Evolutionary conservation across 2,329 filamentous ascomycete genomes (phyloP).

Genomic region (Hypoxylon sp.): DNA sequence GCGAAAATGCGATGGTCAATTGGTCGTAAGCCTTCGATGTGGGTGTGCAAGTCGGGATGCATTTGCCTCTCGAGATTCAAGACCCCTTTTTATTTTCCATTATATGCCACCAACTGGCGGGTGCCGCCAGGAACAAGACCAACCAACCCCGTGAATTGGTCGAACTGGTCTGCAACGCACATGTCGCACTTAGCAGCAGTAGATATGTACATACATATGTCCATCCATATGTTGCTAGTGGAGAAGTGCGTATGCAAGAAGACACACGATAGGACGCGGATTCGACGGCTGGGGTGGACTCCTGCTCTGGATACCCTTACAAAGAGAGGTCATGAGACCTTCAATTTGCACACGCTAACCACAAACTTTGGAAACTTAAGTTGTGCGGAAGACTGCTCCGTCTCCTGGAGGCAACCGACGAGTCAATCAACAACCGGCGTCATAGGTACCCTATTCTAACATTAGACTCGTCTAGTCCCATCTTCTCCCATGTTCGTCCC

Average conservation of each 20-base stretch:
- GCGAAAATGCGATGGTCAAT: conserved; percentile 25
- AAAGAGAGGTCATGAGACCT: conserved; percentile 49
- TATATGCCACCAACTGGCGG: conserved; percentile 25
- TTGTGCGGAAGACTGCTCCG: conserved; percentile 44
- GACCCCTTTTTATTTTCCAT: conserved; percentile 22
- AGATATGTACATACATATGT: conserved; percentile 36
- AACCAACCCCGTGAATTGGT: conserved; percentile 43
- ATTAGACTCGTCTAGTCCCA: conserved; percentile 31
- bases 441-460: conserved; percentile 41
- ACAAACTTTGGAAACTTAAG: conserved; percentile 47
- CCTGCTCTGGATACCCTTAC: conserved; percentile 49
- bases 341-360: conserved; percentile 46
- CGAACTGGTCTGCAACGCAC: conserved; percentile 45
- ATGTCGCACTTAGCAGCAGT: conserved; percentile 44
- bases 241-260: conserved; percentile 42
- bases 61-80: conserved; percentile 21
- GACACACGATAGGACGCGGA: conserved; percentile 44
- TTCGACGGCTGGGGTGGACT: conserved; percentile 45
- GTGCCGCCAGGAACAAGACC: conserved; percentile 46
- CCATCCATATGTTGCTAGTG: conserved; percentile 29
- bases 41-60: conserved; percentile 20
- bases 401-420: conserved; percentile 45
- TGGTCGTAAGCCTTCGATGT: conserved; percentile 23
- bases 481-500: conserved; percentile 8
- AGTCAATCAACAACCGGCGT: conserved; percentile 45